These are phyloP conservation scores for Alternaria viburni DNA, from an alignment of 2,329 filamentous ascomycete species.

Conservation along the genomic window DNA sequence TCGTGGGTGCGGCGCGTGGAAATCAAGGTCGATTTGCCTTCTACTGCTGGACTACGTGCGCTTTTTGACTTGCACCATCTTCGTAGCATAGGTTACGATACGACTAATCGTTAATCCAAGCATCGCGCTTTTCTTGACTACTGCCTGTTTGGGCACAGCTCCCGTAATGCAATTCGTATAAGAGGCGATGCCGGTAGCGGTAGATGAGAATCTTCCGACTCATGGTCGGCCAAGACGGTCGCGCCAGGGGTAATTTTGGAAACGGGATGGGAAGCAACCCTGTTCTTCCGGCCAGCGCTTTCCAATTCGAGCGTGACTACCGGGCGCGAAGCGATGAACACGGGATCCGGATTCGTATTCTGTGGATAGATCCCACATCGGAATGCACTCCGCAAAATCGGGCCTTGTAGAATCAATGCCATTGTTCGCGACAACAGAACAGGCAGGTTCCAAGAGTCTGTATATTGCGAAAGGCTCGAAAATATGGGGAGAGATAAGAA, in stretches of 20 bases:
- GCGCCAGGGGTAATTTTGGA: neutral
- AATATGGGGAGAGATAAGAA: neutral
- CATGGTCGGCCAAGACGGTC: neutral
- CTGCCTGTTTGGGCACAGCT: slow-evolving; percentile 1
- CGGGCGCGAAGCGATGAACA: slow-evolving; percentile 3
- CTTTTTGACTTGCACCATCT: neutral
- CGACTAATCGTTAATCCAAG: neutral
- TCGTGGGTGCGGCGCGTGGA: neutral
- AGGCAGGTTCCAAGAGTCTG: neutral
- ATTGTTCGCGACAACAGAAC: neutral
- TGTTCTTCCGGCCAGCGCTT: neutral
- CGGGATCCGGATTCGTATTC: neutral
- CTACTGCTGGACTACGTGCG: neutral
- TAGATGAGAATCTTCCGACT: neutral
- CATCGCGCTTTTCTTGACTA: slow-evolving; percentile 8
- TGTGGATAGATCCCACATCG: slow-evolving; percentile 1
- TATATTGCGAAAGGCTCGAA: neutral
- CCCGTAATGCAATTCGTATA: neutral
- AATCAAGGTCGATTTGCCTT: neutral
- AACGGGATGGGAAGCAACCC: neutral
- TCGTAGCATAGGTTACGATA: neutral
- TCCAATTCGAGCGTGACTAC: neutral
- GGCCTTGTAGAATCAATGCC: neutral
- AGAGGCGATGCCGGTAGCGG: neutral
- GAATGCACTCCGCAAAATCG: neutral